Conservation (phyloP, 768 basidiomycete genomes). For the Leccinellum albellum region DNA sequence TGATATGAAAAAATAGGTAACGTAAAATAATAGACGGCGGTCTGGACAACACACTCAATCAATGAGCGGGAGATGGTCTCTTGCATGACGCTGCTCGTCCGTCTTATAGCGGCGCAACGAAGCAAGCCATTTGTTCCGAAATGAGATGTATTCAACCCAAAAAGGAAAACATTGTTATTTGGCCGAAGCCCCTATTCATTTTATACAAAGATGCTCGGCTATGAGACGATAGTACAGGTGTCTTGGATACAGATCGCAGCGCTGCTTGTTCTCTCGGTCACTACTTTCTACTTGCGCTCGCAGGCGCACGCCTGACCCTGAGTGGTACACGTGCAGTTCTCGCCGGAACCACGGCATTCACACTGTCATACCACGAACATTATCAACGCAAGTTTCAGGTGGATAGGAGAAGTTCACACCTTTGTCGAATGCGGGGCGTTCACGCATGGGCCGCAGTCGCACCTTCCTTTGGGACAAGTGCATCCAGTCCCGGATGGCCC, state of each 20-base stretch:
- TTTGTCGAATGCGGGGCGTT: slow-evolving; percentile 28
- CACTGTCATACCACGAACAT: slow-evolving; percentile 8
- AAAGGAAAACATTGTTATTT: slow-evolving; percentile 4
- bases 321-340: slow-evolving; percentile 16
- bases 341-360: slow-evolving; percentile 18
- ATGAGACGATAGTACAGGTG: not conserved
- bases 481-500: slow-evolving; percentile 31
- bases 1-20: not conserved
- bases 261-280: slow-evolving; percentile 8
- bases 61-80: slow-evolving; percentile 1
- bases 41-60: slow-evolving; percentile 4
- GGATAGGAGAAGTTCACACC: not conserved
- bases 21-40: not conserved
- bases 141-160: slow-evolving; percentile 6
- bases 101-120: slow-evolving; percentile 5
- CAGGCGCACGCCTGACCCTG: slow-evolving; percentile 14
- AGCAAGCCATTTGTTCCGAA: not conserved
- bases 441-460: slow-evolving; percentile 28
- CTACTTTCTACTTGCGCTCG: slow-evolving; percentile 13
- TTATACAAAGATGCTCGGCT: slow-evolving; percentile 11
- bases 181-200: not conserved
- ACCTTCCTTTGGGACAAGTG: slow-evolving; percentile 28
- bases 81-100: not conserved
- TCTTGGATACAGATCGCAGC: not conserved
- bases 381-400: not conserved